A percentile compares a stretch with the other conserved stretches of the same genome.
phyloP scores from a whole-genome alignment of 306 rosid species.

The Citrullus mucosospermus region DNA sequence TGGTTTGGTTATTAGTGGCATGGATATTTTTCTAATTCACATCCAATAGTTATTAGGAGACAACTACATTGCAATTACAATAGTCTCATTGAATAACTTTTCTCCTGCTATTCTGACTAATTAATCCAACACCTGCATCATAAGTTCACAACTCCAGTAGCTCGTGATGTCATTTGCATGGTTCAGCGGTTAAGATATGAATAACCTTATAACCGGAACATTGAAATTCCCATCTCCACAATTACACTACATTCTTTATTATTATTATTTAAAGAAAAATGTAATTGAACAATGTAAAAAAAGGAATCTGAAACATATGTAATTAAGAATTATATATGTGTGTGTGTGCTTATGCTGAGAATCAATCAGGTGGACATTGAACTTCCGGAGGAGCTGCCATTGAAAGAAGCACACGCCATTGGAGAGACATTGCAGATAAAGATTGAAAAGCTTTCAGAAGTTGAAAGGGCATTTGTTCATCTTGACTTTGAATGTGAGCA shows the following conservation, averaged over 20 bases:
- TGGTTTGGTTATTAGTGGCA: neutral
- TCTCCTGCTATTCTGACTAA: neutral
- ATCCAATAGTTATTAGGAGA: neutral
- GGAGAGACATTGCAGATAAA: slow-evolving; percentile 72
- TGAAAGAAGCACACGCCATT: slow-evolving; percentile 71
- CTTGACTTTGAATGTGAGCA: slow-evolving; percentile 93
- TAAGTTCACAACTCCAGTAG: neutral
- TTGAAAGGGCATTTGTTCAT: slow-evolving; percentile 87
- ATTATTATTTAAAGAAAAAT: neutral
- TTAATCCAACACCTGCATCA: neutral
- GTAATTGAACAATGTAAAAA: neutral
- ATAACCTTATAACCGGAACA: neutral
- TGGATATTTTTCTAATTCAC: neutral
- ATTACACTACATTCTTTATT: neutral
- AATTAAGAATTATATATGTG: neutral
- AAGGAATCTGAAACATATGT: neutral
- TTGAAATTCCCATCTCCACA: neutral
- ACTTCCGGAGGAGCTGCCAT: slow-evolving; percentile 68
- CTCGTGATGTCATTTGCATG: neutral
- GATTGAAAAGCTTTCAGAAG: slow-evolving; percentile 68
- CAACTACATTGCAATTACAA: neutral
- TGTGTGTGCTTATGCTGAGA: neutral
- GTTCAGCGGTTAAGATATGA: neutral
- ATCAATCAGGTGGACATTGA: slow-evolving; percentile 76
- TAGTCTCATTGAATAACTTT: neutral